Evolutionary conservation across 176 grass and related monocot species (phyloP).

Genomic region (Phoenix roebelenii): DNA sequence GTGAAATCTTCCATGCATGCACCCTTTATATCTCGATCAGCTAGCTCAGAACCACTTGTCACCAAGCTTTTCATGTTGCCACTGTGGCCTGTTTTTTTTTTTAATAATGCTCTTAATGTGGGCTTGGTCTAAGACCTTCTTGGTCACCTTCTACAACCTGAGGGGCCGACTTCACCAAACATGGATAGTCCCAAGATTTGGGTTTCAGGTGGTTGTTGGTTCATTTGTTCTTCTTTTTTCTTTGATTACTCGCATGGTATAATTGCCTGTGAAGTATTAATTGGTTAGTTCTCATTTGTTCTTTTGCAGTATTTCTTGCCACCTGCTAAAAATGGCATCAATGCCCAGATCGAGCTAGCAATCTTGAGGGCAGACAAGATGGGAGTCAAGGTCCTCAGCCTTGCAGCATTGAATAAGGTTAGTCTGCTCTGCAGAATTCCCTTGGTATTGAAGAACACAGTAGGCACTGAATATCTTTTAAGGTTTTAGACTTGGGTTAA

Average conservation of each 20-base stretch:
- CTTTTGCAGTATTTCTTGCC: constrained; percentile 63
- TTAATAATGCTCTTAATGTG: constrained; percentile 49
- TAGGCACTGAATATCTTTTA: too few relatives aligned
- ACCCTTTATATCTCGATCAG: constrained; percentile 58
- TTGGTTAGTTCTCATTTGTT: background rate
- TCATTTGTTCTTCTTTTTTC: background rate
- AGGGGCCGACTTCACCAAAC: constrained; percentile 58
- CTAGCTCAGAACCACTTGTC: constrained; percentile 44
- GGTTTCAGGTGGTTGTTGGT: constrained; percentile 51
- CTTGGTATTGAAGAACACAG: too few relatives aligned
- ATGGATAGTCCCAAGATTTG: constrained; percentile 69
- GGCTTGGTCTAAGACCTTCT: constrained; percentile 74
- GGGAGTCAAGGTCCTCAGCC: constrained; percentile 86
- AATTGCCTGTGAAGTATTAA: too few relatives aligned
- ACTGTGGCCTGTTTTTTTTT: constrained; percentile 43
- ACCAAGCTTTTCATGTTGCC: constrained; percentile 32
- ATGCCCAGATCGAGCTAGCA: constrained; percentile 72
- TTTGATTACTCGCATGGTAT: background rate
- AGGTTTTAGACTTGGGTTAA: too few relatives aligned
- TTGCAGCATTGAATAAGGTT: constrained; percentile 90
- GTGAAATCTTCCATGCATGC: constrained; percentile 63
- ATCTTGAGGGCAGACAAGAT: constrained; percentile 75
- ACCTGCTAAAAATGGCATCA: constrained; percentile 65
- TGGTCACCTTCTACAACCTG: constrained; percentile 64
- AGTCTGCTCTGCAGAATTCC: background rate